Evolutionary conservation across 768 basidiomycete species (phyloP).

Genomic region (Polyporus arcularius): DNA sequence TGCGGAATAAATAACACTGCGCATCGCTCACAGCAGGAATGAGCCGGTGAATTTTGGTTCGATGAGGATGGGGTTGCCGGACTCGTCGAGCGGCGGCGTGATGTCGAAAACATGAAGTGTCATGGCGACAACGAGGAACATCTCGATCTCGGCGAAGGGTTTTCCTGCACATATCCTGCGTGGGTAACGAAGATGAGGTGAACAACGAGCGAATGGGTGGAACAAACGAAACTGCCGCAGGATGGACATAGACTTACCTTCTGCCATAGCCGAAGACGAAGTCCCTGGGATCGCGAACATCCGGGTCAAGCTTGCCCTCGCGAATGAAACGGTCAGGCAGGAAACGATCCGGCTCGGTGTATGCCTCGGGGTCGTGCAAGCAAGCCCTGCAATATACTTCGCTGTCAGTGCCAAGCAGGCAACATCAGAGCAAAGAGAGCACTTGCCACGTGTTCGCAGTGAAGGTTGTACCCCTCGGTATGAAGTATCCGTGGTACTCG

Average conservation of each 20-base stretch:
- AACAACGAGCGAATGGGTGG: too few relatives aligned
- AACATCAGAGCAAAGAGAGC: too few relatives aligned
- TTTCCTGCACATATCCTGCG: slow-evolving; percentile 1
- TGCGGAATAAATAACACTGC: too few relatives aligned
- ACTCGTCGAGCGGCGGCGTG: not conserved
- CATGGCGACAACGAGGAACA: slow-evolving; percentile 12
- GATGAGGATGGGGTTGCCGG: not conserved
- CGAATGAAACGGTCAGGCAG: slow-evolving; percentile 72
- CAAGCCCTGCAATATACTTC: slow-evolving; percentile 39
- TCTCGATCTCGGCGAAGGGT: not conserved
- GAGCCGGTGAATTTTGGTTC: not conserved
- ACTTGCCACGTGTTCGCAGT: slow-evolving; percentile 26
- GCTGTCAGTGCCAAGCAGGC: not conserved
- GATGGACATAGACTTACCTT: not conserved
- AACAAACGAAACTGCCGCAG: too few relatives aligned
- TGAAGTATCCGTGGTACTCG: slow-evolving; percentile 24
- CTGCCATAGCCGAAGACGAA: slow-evolving; percentile 30
- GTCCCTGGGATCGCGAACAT: slow-evolving; percentile 23
- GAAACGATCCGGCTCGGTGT: slow-evolving; percentile 82
- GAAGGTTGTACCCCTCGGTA: slow-evolving; percentile 26
- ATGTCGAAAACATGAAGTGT: slow-evolving; percentile 10
- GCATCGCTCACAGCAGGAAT: too few relatives aligned
- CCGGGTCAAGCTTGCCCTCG: slow-evolving; percentile 64
- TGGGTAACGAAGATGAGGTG: too few relatives aligned
- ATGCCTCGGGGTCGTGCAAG: slow-evolving; percentile 84